Conservation (phyloP, 768 basidiomycete genomes). For the Chlorophyllum brunneum region DNA sequence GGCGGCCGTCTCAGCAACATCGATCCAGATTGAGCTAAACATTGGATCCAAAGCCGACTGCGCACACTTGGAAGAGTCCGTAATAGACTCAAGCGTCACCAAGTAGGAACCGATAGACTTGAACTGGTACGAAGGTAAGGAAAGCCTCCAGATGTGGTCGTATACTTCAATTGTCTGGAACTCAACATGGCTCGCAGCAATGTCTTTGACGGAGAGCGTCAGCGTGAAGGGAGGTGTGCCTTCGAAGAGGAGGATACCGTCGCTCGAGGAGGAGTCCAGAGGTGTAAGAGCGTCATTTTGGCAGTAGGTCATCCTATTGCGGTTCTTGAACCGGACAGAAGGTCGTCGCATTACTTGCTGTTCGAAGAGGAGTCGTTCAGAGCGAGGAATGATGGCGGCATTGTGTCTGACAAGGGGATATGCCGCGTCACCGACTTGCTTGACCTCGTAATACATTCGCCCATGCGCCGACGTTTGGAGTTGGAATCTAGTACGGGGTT, state of each 20-base stretch:
- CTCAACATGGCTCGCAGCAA: constrained; percentile 66
- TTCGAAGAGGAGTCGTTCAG: constrained; percentile 71
- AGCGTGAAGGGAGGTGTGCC: constrained; percentile 87
- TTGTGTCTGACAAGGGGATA: constrained; percentile 75
- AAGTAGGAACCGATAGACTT: constrained; percentile 78
- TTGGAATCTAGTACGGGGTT: constrained; percentile 75
- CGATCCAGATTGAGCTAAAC: constrained; percentile 68
- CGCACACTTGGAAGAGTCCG: constrained; percentile 80
- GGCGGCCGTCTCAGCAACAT: constrained; percentile 95
- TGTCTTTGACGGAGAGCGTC: constrained; percentile 68
- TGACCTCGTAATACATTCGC: constrained; percentile 85
- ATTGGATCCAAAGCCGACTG: constrained; percentile 64
- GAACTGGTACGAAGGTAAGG: constrained; percentile 69
- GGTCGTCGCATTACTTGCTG: constrained; percentile 84
- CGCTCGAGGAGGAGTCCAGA: constrained; percentile 44
- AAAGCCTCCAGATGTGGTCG: constrained; percentile 62
- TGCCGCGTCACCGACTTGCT: constrained; percentile 81
- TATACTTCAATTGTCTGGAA: constrained; percentile 48
- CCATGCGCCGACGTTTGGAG: constrained; percentile 75
- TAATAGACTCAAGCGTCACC: constrained; percentile 71
- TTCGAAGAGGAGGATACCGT: constrained; percentile 65
- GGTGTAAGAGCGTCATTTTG: constrained; percentile 63
- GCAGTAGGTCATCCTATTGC: constrained; percentile 68
- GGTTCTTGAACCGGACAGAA: constrained; percentile 71
- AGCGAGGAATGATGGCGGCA: constrained; percentile 59